Percentiles rank a stretch among this genome's conserved stretches.
Evolutionary conservation across 2,329 filamentous ascomycete genomes (phyloP).

Genomic region (Pseudogymnoascus verrucosus): DNA sequence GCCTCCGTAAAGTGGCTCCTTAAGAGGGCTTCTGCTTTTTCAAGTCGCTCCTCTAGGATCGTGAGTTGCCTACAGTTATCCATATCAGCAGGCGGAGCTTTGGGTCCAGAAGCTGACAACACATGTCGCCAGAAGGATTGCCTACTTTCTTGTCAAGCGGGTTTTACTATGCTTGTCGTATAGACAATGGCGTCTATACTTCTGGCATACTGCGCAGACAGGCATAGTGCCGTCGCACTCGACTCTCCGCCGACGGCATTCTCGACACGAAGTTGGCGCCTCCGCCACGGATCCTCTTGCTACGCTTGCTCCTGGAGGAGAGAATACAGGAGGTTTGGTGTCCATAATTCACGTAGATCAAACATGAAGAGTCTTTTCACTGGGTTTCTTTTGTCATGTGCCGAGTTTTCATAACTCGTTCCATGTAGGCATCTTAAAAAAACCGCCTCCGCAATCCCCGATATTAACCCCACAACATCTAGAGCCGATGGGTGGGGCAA

Average conservation of each 20-base stretch:
- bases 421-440: not conserved
- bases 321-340: not conserved
- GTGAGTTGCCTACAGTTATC: conserved; percentile 3
- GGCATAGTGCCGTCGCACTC: conserved; percentile 8
- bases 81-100: not conserved
- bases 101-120: not conserved
- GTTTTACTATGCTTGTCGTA: conserved; percentile 10
- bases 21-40: conserved; percentile 9
- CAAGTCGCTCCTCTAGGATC: conserved; percentile 7
- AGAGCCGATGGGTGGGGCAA: not conserved
- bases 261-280: conserved; percentile 7
- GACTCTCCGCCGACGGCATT: conserved; percentile 3
- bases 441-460: not conserved
- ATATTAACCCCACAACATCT: not conserved
- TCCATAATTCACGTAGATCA: not conserved
- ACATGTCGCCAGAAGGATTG: not conserved
- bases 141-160: conserved; percentile 6
- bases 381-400: not conserved
- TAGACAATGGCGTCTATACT: conserved; percentile 9
- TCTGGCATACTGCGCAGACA: conserved; percentile 3
- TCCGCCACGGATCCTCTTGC: not conserved
- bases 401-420: not conserved
- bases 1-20: conserved; percentile 9
- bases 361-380: not conserved
- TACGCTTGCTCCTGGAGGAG: not conserved